Percentiles rank a stretch among this genome's conserved stretches.
Conservation (phyloP, 495 filamentous ascomycete species). For the Aspergillus bridgeri region DNA sequence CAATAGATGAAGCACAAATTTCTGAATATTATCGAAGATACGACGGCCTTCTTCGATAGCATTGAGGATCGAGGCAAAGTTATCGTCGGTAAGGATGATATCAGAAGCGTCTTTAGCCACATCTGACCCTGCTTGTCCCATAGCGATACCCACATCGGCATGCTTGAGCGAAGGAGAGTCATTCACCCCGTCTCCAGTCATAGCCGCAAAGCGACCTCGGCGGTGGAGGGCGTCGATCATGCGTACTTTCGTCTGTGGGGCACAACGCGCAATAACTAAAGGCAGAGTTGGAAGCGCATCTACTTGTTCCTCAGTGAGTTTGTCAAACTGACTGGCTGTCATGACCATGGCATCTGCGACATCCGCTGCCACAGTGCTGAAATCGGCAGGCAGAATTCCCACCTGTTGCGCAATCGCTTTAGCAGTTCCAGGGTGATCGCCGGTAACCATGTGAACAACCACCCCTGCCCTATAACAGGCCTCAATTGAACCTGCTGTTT, state of each 20-base stretch:
- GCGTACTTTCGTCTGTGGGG: slow-evolving; percentile 69
- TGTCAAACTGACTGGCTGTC: slow-evolving; percentile 65
- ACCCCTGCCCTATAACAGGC: slow-evolving; percentile 63
- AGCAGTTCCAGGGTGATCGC: slow-evolving; percentile 63
- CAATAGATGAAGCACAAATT: slow-evolving; percentile 69
- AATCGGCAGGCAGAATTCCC: slow-evolving; percentile 59
- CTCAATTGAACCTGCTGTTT: slow-evolving; percentile 48
- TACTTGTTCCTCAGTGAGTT: slow-evolving; percentile 58
- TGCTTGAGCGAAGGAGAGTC: slow-evolving; percentile 79
- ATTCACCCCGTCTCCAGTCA: slow-evolving; percentile 90
- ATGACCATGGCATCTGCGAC: slow-evolving; percentile 62
- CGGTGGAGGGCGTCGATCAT: slow-evolving; percentile 75
- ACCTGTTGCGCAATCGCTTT: slow-evolving; percentile 61
- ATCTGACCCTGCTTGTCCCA: slow-evolving; percentile 68
- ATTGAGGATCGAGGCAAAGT: slow-evolving; percentile 68
- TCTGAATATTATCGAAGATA: slow-evolving; percentile 75
- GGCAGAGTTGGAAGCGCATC: slow-evolving; percentile 62
- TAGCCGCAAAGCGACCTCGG: slow-evolving; percentile 61
- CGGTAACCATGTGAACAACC: slow-evolving; percentile 68
- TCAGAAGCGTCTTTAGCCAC: too few relatives aligned
- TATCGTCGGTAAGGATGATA: too few relatives aligned
- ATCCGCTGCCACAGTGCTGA: slow-evolving; percentile 46
- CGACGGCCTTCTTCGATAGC: slow-evolving; percentile 70
- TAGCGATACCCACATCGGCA: slow-evolving; percentile 81
- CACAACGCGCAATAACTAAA: slow-evolving; percentile 66